Evolutionary conservation across 2,329 filamentous ascomycete species (phyloP), one percentile per base, ranked within the genome.

Genomic region (Decorospora gaudefroyi): DNA sequence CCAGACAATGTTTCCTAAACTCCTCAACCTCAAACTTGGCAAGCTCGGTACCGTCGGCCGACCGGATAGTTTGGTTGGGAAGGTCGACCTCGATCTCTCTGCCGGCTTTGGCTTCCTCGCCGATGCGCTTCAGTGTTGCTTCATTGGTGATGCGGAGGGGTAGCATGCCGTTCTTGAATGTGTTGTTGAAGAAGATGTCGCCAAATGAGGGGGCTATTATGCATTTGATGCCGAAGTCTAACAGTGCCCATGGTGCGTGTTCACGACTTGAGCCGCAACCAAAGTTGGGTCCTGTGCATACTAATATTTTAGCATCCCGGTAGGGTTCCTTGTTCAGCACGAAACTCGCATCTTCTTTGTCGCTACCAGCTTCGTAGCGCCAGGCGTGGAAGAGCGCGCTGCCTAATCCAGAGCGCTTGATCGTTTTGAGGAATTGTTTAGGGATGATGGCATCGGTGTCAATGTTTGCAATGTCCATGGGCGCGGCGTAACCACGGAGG

Each of bases 111-210:
- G 91, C 91, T 72, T 95, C 88, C 17, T 78, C 82, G 25, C 87
- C 85, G 53, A 97, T 84, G 50, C 78, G 78, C 29, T 87, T 78
- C 3, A 96, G 76, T 21, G 81, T 78, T 1, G 74, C 76, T 55
- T 83, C 73, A 69, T 92, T 83, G 21, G 79, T 75, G 66, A 97
- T 87, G 46, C 79, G 74, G 49, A 97, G 83, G 33, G 92, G 91
- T 53, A 97, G 78, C 93, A 97, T 97, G 76, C 92, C 92, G 77
- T 99, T 99, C 81, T 99, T 97, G 82, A 96, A 97, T n/a, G 88
- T 93, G 79, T 99, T 99, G 83, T 96, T 96, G 83, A 92, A 95
- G 83, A 96, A 96, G 72, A 99, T 99, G 67, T 95, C 90, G 46
- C 87, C 88, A 58, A 82, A 88, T 1, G 87, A 91, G 1, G 90